A percentile compares a stretch with the other conserved stretches of the same genome.
phyloP scores from a whole-genome alignment of 2,329 filamentous ascomycete genomes.

The Talaromyces sp. region DNA sequence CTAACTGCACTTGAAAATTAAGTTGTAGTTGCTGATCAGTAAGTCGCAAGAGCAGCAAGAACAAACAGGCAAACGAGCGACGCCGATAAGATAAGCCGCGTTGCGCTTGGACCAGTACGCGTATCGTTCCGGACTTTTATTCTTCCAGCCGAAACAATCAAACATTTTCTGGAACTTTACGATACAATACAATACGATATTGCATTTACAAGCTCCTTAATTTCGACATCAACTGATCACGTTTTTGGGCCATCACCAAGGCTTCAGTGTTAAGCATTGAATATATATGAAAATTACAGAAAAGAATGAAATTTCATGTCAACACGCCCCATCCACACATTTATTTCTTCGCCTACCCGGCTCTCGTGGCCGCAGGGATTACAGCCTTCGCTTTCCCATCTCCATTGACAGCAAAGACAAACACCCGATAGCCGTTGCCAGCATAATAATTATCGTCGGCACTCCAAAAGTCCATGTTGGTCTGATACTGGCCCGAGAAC shows the following conservation, averaged over 20 bases:
- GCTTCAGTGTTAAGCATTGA: neutral
- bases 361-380: neutral
- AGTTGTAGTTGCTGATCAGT: neutral
- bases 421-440: neutral
- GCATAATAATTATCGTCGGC: neutral
- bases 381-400: neutral
- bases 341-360: neutral
- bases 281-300: neutral
- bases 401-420: neutral
- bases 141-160: neutral
- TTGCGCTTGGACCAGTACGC: neutral
- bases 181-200: too few species aligned
- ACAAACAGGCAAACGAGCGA: neutral
- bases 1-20: neutral
- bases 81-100: neutral
- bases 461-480: neutral
- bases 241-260: neutral
- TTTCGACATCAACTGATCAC: neutral
- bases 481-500: neutral
- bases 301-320: neutral
- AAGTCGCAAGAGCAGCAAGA: neutral
- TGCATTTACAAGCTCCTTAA: neutral
- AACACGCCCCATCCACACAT: neutral
- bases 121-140: neutral
- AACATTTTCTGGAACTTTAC: too few species aligned